phyloP scores from a whole-genome alignment of 352 stramenopile species.

The Halophytophthora polymorphica region DNA sequence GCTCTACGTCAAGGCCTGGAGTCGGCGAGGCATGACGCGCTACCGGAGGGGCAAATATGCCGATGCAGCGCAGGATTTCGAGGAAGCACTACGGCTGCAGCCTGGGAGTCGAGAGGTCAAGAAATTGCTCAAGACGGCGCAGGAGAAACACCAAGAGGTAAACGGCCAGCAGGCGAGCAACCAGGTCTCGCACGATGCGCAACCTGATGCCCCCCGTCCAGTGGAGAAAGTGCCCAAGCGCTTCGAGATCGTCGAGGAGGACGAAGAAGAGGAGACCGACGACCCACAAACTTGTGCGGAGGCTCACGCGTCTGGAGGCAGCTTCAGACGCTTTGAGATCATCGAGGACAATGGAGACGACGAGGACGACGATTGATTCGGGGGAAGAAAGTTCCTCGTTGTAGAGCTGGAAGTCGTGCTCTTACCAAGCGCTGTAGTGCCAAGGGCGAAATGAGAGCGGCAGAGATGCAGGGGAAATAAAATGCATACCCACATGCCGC shows the following conservation, averaged over 20 bases:
- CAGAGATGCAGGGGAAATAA: too few species aligned
- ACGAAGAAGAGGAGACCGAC: slow-evolving; percentile 21
- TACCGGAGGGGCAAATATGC: slow-evolving; percentile 86
- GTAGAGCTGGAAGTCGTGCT: too few species aligned
- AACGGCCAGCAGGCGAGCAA: slow-evolving; percentile 39
- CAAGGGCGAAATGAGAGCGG: too few species aligned
- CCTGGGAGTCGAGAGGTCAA: slow-evolving; percentile 66
- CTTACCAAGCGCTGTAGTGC: too few species aligned
- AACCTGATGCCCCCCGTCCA: background rate
- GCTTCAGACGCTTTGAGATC: slow-evolving; percentile 67
- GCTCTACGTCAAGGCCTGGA: slow-evolving; percentile 86
- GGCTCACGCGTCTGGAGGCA: slow-evolving; percentile 12
- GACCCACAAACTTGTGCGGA: slow-evolving; percentile 3
- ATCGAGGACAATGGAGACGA: slow-evolving; percentile 41
- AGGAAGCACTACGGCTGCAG: slow-evolving; percentile 61
- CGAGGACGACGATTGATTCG: slow-evolving; percentile 29
- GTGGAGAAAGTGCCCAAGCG: slow-evolving; percentile 44
- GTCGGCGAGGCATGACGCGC: slow-evolving; percentile 83
- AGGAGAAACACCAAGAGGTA: slow-evolving; percentile 66
- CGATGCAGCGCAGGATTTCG: slow-evolving; percentile 81
- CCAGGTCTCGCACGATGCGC: slow-evolving; percentile 11
- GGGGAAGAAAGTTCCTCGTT: slow-evolving; percentile 12
- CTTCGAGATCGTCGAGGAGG: slow-evolving; percentile 69
- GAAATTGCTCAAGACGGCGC: slow-evolving; percentile 76
- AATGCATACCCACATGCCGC: too few species aligned